Conservation (phyloP, 129 eudicot species). For the Pseudognaphalium luteoalbum region DNA sequence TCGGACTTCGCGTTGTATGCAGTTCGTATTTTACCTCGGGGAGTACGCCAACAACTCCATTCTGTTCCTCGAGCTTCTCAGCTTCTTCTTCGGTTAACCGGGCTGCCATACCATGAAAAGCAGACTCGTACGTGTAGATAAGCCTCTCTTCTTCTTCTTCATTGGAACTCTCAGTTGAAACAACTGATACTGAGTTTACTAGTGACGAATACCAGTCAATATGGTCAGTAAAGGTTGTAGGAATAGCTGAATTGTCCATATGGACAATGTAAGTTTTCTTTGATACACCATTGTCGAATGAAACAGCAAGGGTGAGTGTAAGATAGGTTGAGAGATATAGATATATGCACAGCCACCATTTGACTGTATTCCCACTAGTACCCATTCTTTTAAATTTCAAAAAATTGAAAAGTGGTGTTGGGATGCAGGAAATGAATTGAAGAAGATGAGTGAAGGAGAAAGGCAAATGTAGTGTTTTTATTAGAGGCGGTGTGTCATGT, state of each 20-base stretch:
- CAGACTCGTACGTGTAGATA: constrained; percentile 66
- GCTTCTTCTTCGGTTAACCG: constrained; percentile 60
- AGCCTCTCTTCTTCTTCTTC: constrained; percentile 44
- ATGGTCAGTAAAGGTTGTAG: constrained; percentile 56
- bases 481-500: constrained; percentile 32
- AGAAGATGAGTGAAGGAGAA: constrained; percentile 21
- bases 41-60: constrained; percentile 60
- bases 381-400: constrained; percentile 31
- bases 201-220: constrained; percentile 71
- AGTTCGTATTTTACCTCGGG: constrained; percentile 68
- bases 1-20: constrained; percentile 86
- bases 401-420: background rate
- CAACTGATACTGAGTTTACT: constrained; percentile 46
- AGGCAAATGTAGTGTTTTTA: constrained; percentile 27
- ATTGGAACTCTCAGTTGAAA: constrained; percentile 11
- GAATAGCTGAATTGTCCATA: constrained; percentile 60
- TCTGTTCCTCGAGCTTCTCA: constrained; percentile 32
- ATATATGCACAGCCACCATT: constrained; percentile 44
- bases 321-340: constrained; percentile 31
- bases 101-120: constrained; percentile 88
- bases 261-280: constrained; percentile 78
- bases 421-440: constrained; percentile 23
- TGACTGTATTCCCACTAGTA: constrained; percentile 9
- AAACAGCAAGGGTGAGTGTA: constrained; percentile 25
- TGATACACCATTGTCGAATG: constrained; percentile 23